These are phyloP conservation scores for Globisporangium emineosum DNA, from an alignment of 352 stramenopile species.

Conservation along the genomic window DNA sequence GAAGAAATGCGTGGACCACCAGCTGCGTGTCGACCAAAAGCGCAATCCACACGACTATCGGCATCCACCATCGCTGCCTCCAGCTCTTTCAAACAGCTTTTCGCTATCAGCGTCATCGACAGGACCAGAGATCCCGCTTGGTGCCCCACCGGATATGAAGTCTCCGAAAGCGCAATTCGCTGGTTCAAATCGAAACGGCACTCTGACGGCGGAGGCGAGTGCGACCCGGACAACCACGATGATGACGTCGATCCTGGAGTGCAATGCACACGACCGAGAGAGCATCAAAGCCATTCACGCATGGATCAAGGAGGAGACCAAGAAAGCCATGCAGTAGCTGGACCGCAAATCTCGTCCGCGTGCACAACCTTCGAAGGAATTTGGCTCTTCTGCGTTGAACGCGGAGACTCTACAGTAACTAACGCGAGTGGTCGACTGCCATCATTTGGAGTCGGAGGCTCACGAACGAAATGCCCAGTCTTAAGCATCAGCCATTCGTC, in stretches of 20 bases:
- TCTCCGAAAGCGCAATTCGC: not conserved
- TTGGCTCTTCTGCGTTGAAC: too few species aligned
- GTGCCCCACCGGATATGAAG: not conserved
- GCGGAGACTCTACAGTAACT: too few species aligned
- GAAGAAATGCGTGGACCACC: slow-evolving; percentile 45
- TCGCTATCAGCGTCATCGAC: not conserved
- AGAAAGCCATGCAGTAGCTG: slow-evolving; percentile 18
- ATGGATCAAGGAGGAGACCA: slow-evolving; percentile 51
- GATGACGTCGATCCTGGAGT: slow-evolving; percentile 49
- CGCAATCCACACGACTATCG: slow-evolving; percentile 23
- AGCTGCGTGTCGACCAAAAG: slow-evolving; percentile 40
- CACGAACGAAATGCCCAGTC: too few species aligned
- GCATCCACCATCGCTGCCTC: not conserved
- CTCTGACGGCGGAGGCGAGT: slow-evolving; percentile 12
- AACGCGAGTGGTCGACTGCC: too few species aligned
- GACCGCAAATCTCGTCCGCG: not conserved
- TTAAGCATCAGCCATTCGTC: too few species aligned
- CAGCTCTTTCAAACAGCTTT: not conserved
- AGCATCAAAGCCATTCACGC: slow-evolving; percentile 31
- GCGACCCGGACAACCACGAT: slow-evolving; percentile 24
- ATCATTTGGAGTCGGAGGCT: too few species aligned
- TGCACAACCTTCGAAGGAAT: not conserved
- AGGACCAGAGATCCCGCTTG: not conserved
- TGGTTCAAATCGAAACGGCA: not conserved
- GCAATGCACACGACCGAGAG: slow-evolving; percentile 41